Evolutionary conservation across 345 rosid species (phyloP), one percentile per base, ranked within the genome.

Genomic region (Linum usitatissimum): DNA sequence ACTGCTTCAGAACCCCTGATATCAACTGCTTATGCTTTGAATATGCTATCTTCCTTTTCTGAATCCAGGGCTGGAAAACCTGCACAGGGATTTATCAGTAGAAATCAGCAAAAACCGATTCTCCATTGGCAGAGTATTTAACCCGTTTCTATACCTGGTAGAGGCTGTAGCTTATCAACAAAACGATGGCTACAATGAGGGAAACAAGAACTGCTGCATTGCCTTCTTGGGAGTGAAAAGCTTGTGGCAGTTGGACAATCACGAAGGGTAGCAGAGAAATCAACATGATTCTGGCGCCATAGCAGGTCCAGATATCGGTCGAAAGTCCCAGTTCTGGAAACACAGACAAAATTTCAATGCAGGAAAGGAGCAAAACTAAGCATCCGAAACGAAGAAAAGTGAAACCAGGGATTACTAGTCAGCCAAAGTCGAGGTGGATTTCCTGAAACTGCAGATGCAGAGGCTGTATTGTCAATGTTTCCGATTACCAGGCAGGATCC

Each of bases 271-370:
- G 70, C 56, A 93, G 71, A 7, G 99, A 93, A 64, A 87, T 66
- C 19, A 74, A 75, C 99, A 93, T 93, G 49, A 93, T 87, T 66
- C 79, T 61, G 45, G 99, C 99, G 59, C 94, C 90, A 59, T 81
- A 86, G 68, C 83, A 78, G 31, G 99, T 93, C 90, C 87, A 84
- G 38, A 71, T 19, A 78, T 93, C 99, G 17, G 83, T 81, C 61
- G 84, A 83, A 23, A 90, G 86, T 59, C 72, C 76, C 30, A 45
- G 21, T 15, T 18, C 40, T 28, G 15, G 34, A 10, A 55, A 64
- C 7, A 38, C 10, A 6, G n/a, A 23, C 15, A 56, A 36, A 36
- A 7, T 30, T 6, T 6, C 18, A 56, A 38, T 19, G 36, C 28
- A 13, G 18, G 13, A 21, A 21, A 62, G 12, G 18, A 62, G 15